These are phyloP conservation scores for Fusarium oxysporum DNA, from an alignment of 2,329 filamentous ascomycete genomes.

Conservation along the genomic window DNA sequence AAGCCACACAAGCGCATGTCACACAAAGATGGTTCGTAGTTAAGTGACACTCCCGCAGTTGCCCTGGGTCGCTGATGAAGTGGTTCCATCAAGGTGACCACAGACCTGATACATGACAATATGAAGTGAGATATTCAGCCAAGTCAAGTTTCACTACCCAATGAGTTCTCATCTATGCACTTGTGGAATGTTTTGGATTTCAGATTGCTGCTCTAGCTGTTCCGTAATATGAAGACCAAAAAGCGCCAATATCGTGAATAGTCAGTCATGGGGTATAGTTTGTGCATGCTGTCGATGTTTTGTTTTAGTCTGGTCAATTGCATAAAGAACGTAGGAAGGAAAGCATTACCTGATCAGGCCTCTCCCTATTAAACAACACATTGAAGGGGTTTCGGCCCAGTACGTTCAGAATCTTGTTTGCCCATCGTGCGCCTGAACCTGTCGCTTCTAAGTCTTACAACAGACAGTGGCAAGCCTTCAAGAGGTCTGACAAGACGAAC, in stretches of 20 bases:
- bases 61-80: constrained; percentile 9
- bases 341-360: neutral
- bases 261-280: neutral
- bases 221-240: constrained; percentile 16
- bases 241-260: neutral
- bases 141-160: neutral
- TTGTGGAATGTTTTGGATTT: neutral
- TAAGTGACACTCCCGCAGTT: constrained; percentile 24
- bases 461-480: constrained; percentile 29
- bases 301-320: neutral
- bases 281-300: neutral
- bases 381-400: neutral
- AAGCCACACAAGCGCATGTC: neutral
- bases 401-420: neutral
- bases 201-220: neutral
- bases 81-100: constrained; percentile 8
- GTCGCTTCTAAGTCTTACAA: constrained; percentile 30
- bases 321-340: neutral
- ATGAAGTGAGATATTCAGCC: constrained; percentile 23
- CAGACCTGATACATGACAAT: constrained; percentile 22
- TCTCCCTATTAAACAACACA: neutral
- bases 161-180: neutral
- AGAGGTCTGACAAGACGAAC: constrained; percentile 7
- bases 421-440: neutral
- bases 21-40: neutral